Evolutionary conservation across 108 stramenopile species (phyloP).

Genomic region (Cyclostephanos tholiformis): DNA sequence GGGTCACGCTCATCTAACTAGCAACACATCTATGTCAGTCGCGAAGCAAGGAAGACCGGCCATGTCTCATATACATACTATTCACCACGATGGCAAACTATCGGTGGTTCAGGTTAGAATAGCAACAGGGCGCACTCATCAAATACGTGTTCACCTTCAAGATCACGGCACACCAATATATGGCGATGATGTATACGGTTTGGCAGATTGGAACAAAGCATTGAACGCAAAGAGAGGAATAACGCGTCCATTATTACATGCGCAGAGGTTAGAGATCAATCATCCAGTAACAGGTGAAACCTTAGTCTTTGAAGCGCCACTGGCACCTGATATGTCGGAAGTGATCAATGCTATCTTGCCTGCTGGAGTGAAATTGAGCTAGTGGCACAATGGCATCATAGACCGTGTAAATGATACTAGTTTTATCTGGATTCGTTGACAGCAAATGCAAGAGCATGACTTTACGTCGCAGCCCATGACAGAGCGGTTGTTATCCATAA

Average conservation of each 20-base stretch:
- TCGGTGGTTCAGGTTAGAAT: slow-evolving; percentile 86
- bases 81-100: slow-evolving; percentile 92
- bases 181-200: slow-evolving; percentile 95
- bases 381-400: too few species aligned
- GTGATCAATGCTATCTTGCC: slow-evolving; percentile 81
- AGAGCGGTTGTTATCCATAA: too few species aligned
- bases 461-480: too few species aligned
- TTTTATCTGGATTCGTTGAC: too few species aligned
- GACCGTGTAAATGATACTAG: too few species aligned
- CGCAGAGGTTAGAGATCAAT: slow-evolving; percentile 75
- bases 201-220: slow-evolving; percentile 88
- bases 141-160: slow-evolving; percentile 91
- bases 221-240: slow-evolving; percentile 74
- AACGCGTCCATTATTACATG: slow-evolving; percentile 89
- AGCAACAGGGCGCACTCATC: slow-evolving; percentile 95
- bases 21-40: slow-evolving; percentile 10
- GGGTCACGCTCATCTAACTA: slow-evolving; percentile 36
- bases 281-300: slow-evolving; percentile 89
- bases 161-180: slow-evolving; percentile 94
- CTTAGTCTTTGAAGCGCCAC: slow-evolving; percentile 81
- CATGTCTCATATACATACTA: slow-evolving; percentile 75
- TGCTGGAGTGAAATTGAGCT: slow-evolving; percentile 6
- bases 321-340: slow-evolving; percentile 82
- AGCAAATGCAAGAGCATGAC: too few species aligned
- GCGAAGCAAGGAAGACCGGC: slow-evolving; percentile 76